Evolutionary conservation across 208 protist genomes (phyloP).

Genomic region (Naegleria fowleri): DNA sequence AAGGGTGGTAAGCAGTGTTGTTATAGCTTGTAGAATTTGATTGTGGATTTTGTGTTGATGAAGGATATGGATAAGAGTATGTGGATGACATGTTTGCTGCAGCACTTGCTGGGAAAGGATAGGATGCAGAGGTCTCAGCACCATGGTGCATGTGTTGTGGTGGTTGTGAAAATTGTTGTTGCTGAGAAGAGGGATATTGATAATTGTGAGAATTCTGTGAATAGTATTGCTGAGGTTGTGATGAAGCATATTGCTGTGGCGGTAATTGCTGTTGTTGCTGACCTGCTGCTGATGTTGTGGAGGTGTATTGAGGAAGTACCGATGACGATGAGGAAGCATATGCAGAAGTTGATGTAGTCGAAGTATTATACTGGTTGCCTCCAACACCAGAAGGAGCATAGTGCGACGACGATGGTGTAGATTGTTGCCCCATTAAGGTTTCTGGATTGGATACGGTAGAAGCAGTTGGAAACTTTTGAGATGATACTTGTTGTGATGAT

Average conservation of each 20-base stretch:
- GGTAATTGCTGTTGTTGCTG: neutral
- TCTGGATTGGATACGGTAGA: too few species aligned
- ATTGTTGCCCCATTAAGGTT: too few species aligned
- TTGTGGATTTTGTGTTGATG: neutral
- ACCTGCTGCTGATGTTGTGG: too few species aligned
- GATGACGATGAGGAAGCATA: too few species aligned
- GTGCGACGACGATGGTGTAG: too few species aligned
- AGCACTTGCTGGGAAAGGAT: too few species aligned
- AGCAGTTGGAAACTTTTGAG: neutral
- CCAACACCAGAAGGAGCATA: too few species aligned
- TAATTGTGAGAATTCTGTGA: neutral
- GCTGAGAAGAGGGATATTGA: neutral
- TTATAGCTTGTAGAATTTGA: neutral
- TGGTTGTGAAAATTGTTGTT: neutral
- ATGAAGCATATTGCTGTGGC: neutral
- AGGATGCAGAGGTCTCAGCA: too few species aligned
- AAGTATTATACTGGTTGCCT: too few species aligned
- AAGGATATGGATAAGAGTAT: neutral
- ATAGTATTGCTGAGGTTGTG: neutral
- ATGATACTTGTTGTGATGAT: neutral
- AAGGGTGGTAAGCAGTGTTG: neutral
- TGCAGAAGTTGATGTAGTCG: too few species aligned
- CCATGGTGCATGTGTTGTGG: neutral
- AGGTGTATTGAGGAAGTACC: too few species aligned
- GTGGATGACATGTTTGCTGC: neutral